Base-by-base conservation (phyloP, 805 yeast species). In the Candida vartiovaarae region DNA sequence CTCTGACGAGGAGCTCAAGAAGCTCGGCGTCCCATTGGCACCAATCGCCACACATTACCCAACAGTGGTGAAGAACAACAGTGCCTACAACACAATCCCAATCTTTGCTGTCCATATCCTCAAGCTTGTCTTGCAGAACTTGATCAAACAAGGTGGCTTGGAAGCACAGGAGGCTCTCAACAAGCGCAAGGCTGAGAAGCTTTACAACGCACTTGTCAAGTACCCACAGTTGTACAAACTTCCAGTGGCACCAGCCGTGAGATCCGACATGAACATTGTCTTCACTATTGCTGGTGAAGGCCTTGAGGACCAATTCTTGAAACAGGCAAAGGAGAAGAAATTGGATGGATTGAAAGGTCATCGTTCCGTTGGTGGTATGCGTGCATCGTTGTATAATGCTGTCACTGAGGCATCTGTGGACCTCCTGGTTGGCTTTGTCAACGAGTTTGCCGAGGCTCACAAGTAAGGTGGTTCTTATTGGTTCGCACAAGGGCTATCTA, bases 81-180 rank as follows among this genome's bases (percentile, higher is more conserved):
- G 96, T 8, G 88, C 96, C 37, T 91, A 93, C 69, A 93, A 93
- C 71, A 93, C 99, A 4, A 82, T 93, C 47, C 96, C 99, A 36
- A 87, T 91, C 51, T 88, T 93, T 68, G 86, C 96, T 5, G 74
- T 91, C 41, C 95, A 88, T 62, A 80, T 91, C 32, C 78, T 91
- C 59, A 81, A 86, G 56, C 72, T 91, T 54, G 96, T 86, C 5
- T 72, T 89, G 46, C 74, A 76, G 41, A 66, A 76, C 51, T 67
- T 91, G 46, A 51, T 87, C 28, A 63, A 62, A 3, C 62, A 67
- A 43, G 98, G 99, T 39, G 98, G 98, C 8, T 64, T 93, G 23
- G 69, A 56, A 5, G 67, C 60, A 1, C 91, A 85, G 56, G 76
- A 82, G 53, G 57, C 60, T 39, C 65, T 67, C 49, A 84, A 88